Conservation (phyloP, 495 filamentous ascomycete genomes). For the Aspergillus incahuasiensis region DNA sequence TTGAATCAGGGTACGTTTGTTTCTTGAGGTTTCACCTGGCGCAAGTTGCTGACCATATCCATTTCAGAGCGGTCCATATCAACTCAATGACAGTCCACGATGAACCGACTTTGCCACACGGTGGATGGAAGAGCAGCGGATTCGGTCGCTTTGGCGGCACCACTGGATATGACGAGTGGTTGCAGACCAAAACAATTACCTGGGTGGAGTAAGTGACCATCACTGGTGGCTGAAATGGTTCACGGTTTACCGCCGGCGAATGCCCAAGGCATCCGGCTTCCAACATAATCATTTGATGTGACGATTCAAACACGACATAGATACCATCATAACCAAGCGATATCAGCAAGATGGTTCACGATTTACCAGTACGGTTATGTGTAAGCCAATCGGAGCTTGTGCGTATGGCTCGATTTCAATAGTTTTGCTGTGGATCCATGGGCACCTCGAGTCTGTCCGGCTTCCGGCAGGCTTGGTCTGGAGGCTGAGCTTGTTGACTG, state of each 20-base stretch:
- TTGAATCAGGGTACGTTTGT: slow-evolving; percentile 43
- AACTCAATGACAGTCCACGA: slow-evolving; percentile 85
- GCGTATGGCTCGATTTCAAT: not conserved
- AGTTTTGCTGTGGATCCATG: not conserved
- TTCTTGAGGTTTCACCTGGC: not conserved
- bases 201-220: slow-evolving; percentile 39
- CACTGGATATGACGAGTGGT: slow-evolving; percentile 66
- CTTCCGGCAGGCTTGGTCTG: not conserved
- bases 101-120: slow-evolving; percentile 73
- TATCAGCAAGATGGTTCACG: too few species aligned
- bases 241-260: not conserved
- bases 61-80: slow-evolving; percentile 69
- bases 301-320: not conserved
- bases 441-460: not conserved
- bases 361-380: not conserved
- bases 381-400: not conserved
- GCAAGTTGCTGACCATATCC: slow-evolving; percentile 4
- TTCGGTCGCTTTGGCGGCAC: slow-evolving; percentile 64
- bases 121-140: slow-evolving; percentile 80
- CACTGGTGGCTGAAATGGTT: not conserved
- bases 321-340: not conserved
- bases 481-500: not conserved
- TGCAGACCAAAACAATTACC: slow-evolving; percentile 80
- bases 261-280: not conserved
- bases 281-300: not conserved